phyloP scores from a whole-genome alignment of 2,329 filamentous ascomycete species.

The Cladophialophora bantiana region DNA sequence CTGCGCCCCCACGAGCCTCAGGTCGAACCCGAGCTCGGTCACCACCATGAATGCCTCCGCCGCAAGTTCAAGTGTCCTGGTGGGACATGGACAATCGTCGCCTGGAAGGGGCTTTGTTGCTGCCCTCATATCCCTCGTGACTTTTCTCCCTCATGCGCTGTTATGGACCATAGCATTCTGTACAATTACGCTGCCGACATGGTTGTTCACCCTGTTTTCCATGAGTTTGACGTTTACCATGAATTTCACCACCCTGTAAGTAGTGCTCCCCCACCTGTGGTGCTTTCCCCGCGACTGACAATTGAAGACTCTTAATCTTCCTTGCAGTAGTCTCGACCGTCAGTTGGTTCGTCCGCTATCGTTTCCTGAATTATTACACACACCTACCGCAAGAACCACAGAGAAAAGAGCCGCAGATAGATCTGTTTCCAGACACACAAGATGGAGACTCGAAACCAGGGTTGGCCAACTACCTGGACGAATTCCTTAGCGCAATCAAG shows the following conservation, averaged over 20 bases:
- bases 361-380: constrained; percentile 96
- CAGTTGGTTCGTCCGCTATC: constrained; percentile 93
- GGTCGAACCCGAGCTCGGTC: constrained; percentile 6
- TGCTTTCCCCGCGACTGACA: neutral
- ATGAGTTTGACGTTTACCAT: constrained; percentile 96
- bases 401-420: constrained; percentile 92
- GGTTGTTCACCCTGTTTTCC: constrained; percentile 88
- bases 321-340: constrained; percentile 79
- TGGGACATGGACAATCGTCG: constrained; percentile 16
- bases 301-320: constrained; percentile 73
- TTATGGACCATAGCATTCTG: constrained; percentile 86
- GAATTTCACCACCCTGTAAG: constrained; percentile 95
- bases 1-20: constrained; percentile 21
- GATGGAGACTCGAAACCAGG: constrained; percentile 90
- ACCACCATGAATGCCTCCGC: constrained; percentile 23
- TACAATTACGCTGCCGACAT: constrained; percentile 86
- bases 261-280: constrained; percentile 18
- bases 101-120: constrained; percentile 28
- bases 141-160: constrained; percentile 63
- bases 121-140: constrained; percentile 45
- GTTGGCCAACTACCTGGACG: constrained; percentile 93
- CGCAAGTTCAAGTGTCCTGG: constrained; percentile 5
- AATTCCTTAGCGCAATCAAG: constrained; percentile 98
- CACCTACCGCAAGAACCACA: constrained; percentile 92
- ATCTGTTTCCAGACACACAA: constrained; percentile 91